Conservation (phyloP, 2,329 filamentous ascomycete species). For the Penicillium brevicompactum region DNA sequence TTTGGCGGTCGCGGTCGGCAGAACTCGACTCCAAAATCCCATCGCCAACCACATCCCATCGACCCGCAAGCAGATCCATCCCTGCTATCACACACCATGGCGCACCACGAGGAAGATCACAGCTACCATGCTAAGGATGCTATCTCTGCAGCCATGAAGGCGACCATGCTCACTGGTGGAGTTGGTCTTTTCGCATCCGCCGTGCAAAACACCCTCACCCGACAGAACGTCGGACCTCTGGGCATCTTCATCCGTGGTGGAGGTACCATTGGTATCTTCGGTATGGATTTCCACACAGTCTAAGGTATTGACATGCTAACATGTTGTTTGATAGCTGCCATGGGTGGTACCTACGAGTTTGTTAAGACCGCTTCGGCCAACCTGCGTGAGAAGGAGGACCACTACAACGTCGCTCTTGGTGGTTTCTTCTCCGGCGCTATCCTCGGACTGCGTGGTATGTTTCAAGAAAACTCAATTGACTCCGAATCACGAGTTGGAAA, state of each 20-base stretch:
- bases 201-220: constrained; percentile 83
- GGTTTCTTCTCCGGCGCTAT: constrained; percentile 76
- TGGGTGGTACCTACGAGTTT: constrained; percentile 78
- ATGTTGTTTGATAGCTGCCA: constrained; percentile 57
- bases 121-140: constrained; percentile 75
- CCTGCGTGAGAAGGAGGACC: constrained; percentile 80
- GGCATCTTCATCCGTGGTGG: constrained; percentile 80
- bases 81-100: constrained; percentile 48
- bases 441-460: constrained; percentile 70
- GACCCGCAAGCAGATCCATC: constrained; percentile 26
- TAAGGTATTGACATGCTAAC: constrained; percentile 10
- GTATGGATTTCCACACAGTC: constrained; percentile 49
- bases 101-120: constrained; percentile 49
- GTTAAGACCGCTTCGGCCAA: constrained; percentile 76
- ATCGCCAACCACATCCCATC: constrained; percentile 27
- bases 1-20: constrained; percentile 30
- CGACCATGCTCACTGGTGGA: constrained; percentile 64
- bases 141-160: constrained; percentile 66
- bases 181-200: constrained; percentile 73
- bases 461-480: not conserved
- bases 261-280: constrained; percentile 68
- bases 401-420: constrained; percentile 71
- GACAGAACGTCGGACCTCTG: constrained; percentile 77
- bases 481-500: not conserved
- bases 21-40: constrained; percentile 32